These are phyloP conservation scores for Tetratostichococcus sp. DNA, from an alignment of 139 green algal species.

Conservation along the genomic window DNA sequence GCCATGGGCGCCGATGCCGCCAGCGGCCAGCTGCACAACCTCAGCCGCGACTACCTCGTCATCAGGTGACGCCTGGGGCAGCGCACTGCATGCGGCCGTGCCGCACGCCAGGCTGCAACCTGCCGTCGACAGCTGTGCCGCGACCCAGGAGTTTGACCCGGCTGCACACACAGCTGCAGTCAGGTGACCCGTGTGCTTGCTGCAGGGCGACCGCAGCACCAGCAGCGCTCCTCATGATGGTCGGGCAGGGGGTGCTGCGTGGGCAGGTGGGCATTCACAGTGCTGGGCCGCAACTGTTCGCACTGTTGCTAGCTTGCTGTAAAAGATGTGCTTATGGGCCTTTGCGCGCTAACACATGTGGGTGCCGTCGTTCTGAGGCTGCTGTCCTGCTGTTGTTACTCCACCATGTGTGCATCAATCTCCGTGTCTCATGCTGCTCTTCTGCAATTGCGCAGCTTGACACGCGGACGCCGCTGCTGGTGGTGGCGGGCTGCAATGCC, in stretches of 20 bases:
- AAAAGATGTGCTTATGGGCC: too few species aligned
- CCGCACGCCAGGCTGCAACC: too few species aligned
- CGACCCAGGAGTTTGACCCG: background rate
- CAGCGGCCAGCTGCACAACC: slow-evolving; percentile 23
- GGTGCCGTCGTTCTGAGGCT: too few species aligned
- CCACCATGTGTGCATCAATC: too few species aligned
- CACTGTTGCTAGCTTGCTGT: too few species aligned
- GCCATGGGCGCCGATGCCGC: slow-evolving; percentile 51
- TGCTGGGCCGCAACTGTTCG: too few species aligned
- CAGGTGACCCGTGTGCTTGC: too few species aligned
- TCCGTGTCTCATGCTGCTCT: too few species aligned
- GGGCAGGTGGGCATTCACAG: slow-evolving; percentile 58
- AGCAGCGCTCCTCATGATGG: slow-evolving; percentile 55
- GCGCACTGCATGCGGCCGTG: too few species aligned
- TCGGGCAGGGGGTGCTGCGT: slow-evolving; percentile 63
- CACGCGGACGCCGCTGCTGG: slow-evolving; percentile 63
- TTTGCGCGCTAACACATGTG: too few species aligned
- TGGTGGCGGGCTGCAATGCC: slow-evolving; percentile 54
- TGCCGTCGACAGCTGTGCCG: background rate
- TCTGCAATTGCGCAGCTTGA: slow-evolving; percentile 24
- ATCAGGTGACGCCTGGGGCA: slow-evolving; percentile 17
- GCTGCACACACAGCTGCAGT: too few species aligned
- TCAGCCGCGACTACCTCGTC: slow-evolving; percentile 45
- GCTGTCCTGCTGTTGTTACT: too few species aligned
- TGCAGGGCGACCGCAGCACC: slow-evolving; percentile 48